phyloP scores from a whole-genome alignment of 2,329 filamentous ascomycete genomes.

The Sclerotinia minor region DNA sequence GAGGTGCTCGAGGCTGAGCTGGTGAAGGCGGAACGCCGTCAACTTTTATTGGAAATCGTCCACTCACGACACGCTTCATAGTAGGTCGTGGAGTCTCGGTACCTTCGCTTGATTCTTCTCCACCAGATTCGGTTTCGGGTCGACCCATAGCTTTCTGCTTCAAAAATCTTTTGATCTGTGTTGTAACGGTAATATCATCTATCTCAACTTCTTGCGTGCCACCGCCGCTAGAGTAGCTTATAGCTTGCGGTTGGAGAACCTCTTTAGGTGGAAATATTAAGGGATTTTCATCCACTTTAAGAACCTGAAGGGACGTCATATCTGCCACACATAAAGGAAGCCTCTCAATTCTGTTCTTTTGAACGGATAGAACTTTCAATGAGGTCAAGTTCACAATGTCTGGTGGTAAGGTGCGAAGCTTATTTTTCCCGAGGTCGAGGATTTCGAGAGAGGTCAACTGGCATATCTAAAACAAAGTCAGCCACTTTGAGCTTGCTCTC shows the following conservation, averaged over 20 bases:
- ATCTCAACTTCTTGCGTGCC: conserved; percentile 59
- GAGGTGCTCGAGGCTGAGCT: conserved; percentile 65
- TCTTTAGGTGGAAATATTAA: conserved; percentile 76
- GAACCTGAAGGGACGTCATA: conserved; percentile 83
- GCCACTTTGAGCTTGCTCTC: conserved; percentile 6
- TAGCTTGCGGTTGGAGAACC: conserved; percentile 59
- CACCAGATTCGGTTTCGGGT: conserved; percentile 56
- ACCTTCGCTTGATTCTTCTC: conserved; percentile 68
- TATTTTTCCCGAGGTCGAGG: conserved; percentile 87
- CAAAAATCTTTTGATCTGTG: conserved; percentile 62
- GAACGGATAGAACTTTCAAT: conserved; percentile 84
- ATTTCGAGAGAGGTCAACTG: conserved; percentile 86
- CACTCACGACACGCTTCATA: conserved; percentile 61
- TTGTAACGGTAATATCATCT: conserved; percentile 59
- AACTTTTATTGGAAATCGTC: conserved; percentile 68
- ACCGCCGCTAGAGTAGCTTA: conserved; percentile 55
- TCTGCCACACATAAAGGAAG: conserved; percentile 82
- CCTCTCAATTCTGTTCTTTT: conserved; percentile 82
- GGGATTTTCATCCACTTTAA: conserved; percentile 88
- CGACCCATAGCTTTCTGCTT: conserved; percentile 52
- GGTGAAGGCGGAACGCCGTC: conserved; percentile 75
- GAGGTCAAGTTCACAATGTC: conserved; percentile 80
- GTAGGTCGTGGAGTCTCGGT: conserved; percentile 72
- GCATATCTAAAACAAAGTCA: conserved; percentile 63
- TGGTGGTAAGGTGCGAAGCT: conserved; percentile 72